These are phyloP conservation scores for Podaxis pistillaris DNA, from an alignment of 768 basidiomycete species.

Conservation along the genomic window DNA sequence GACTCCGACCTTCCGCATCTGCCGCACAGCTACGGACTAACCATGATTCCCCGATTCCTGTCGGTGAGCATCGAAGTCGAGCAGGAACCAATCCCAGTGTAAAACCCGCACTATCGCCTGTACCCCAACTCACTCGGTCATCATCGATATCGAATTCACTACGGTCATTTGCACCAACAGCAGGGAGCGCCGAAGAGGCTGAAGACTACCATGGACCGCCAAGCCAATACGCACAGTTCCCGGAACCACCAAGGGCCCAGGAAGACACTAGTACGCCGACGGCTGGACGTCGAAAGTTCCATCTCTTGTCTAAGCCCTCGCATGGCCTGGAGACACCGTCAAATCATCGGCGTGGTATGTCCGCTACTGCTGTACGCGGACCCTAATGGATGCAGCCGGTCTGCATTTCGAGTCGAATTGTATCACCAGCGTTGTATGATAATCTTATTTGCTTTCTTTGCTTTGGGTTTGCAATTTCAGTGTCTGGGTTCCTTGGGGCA, in stretches of 20 bases:
- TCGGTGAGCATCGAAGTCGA: constrained; percentile 53
- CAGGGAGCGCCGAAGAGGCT: constrained; percentile 41
- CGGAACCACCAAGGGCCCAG: constrained; percentile 55
- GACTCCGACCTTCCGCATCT: constrained; percentile 71
- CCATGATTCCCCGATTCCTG: constrained; percentile 33
- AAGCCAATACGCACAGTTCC: constrained; percentile 68
- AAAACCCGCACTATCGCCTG: constrained; percentile 39
- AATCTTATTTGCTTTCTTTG: constrained; percentile 24
- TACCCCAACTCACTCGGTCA: constrained; percentile 48
- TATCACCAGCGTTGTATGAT: constrained; percentile 28
- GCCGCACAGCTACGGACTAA: constrained; percentile 70
- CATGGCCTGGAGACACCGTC: constrained; percentile 35
- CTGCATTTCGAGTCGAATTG: constrained; percentile 17
- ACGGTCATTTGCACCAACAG: constrained; percentile 34
- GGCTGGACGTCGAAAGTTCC: constrained; percentile 66
- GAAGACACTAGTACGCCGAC: constrained; percentile 51
- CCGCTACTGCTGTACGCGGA: constrained; percentile 49
- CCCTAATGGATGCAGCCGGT: constrained; percentile 26
- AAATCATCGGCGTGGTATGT: constrained; percentile 52
- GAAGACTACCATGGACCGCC: constrained; percentile 64
- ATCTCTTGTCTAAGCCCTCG: constrained; percentile 61
- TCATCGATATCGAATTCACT: constrained; percentile 58
- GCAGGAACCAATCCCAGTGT: constrained; percentile 66
- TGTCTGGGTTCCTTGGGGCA: constrained; percentile 7
- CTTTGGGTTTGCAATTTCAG: constrained; percentile 20